Evolutionary conservation across 2,329 filamentous ascomycete species (phyloP), one percentile per base, ranked within the genome.

Genomic region (Trichoderma citrinoviride): DNA sequence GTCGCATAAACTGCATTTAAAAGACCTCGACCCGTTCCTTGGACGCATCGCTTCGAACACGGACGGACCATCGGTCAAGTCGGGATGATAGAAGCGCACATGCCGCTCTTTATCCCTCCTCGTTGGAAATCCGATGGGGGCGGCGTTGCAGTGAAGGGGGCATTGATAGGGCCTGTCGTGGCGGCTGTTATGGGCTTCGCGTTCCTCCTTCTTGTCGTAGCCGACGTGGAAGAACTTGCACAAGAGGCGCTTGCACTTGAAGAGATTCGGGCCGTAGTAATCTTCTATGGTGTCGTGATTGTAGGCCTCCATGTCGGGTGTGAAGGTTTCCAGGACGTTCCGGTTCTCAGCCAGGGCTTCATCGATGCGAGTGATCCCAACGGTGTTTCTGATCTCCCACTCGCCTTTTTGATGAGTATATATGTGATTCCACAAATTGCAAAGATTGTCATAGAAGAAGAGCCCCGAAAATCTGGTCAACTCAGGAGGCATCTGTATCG

Each of bases 91-190:
- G 15, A 15, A 25, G 4, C 46, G 46, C 12, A 61, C 7, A 21
- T 61, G 57, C 7, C 57, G 27, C 3, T 61, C 57, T 17, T 19
- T 19, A 5, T 61, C 57, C n/a, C 50, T 61, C 33, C 50, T 61
- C 2, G 23, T 27, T 0, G 46, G 27, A 17, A 61, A 61, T 1
- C 57, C 57, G 17, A 61, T 14, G 8, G 57, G 57, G 1, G 57
- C 57, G 8, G 47, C 8, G 17, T 50, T 61, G 1, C 57, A 61
- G 3, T 14, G 15, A 1, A 15, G 1, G 12, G 46, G 21, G 29
- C 57, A 61, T 23, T 50, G 57, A 15, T 61, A 61, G 6, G 46
- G 57, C 17, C 57, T 50, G 7, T 61, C 57, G 33, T 61, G 57
- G 5, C 57, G 57, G 17, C 33, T 50, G 29, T 61, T 50, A 33